Base-by-base conservation (phyloP, 1,284 basidiomycete genomes). In the Blastosporella zonata region DNA sequence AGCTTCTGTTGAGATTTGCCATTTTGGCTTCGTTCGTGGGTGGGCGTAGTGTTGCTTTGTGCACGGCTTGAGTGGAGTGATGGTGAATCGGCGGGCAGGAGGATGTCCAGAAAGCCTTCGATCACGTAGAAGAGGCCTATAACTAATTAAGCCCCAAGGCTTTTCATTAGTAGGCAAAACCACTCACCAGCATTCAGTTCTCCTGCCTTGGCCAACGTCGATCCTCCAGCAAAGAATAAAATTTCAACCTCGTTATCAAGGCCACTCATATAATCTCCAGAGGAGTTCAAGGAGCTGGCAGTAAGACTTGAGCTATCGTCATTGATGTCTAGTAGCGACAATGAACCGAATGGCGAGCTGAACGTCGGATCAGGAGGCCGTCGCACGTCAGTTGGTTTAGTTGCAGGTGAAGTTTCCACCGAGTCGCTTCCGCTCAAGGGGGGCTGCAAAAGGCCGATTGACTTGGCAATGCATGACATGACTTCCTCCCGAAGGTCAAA, bases 161-260 rank as follows among this genome's bases (percentile, higher is more conserved):
- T 28, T 18, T 36, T 18, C 35, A 6, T 40, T 43, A 27, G 20
- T 5, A 42, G 21, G 35, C 5, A 27, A 45, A 25, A 3, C 46
- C 13, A 59, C 70, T 28, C 55, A 80, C 91, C 91, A 34, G 91
- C 90, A 56, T 93, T 87, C 41, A 79, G 75, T 65, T 99, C 96
- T 23, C 94, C 96, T 5, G 94, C 92, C 61, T 85, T 91, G 10
- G 90, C 94, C 13, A 99, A 70, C 0, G 82, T 84, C 5, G 87
- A 87, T 0, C 94, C 95, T 45, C 92, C 87, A 25, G 90, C 78
- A 71, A 92, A 99, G 67, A 89, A 97, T 36, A 97, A 68, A 49
- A 99, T 95, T 66, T 99, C 96, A 1, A 99, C 90, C 62, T 97
- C 92, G 53, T 97, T 97, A 59, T 97, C 94, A 25, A 98, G 72